Evolutionary conservation across 805 yeast genomes (phyloP).

Genomic region (Saitoella complicata): DNA sequence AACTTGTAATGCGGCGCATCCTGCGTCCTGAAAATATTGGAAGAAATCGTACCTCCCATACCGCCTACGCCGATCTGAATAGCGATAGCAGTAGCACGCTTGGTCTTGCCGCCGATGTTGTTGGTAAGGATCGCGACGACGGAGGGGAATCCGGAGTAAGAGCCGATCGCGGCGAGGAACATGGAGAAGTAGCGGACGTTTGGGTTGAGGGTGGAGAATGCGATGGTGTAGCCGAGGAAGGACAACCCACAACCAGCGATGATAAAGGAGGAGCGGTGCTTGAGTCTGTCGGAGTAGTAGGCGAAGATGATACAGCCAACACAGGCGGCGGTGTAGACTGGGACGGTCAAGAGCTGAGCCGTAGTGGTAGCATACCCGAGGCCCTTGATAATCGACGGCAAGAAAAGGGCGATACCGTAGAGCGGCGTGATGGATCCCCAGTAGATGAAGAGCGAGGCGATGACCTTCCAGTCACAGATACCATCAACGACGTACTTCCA

Average conservation of each 20-base stretch:
- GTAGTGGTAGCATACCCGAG: conserved; percentile 51
- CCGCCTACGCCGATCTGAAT: conserved; percentile 38
- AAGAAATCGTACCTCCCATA: conserved; percentile 39
- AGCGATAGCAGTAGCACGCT: not conserved
- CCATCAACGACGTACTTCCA: not conserved
- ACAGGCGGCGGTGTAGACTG: conserved; percentile 67
- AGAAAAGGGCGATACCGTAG: conserved; percentile 60
- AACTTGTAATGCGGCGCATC: conserved; percentile 35
- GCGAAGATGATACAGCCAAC: conserved; percentile 47
- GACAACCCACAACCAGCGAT: conserved; percentile 21
- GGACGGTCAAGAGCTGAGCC: conserved; percentile 67
- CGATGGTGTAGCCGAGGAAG: conserved; percentile 38
- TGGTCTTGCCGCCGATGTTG: not conserved
- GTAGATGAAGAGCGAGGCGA: conserved; percentile 37
- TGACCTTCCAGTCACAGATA: not conserved
- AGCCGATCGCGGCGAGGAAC: conserved; percentile 15
- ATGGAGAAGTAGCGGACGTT: conserved; percentile 14
- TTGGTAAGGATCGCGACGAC: too few species aligned
- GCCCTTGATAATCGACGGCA: conserved; percentile 44
- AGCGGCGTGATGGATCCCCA: conserved; percentile 56
- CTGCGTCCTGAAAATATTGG: conserved; percentile 33
- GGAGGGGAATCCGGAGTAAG: conserved; percentile 6
- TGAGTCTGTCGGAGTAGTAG: conserved; percentile 37
- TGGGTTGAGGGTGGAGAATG: conserved; percentile 28
- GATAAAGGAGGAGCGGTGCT: conserved; percentile 21